These are phyloP conservation scores for Bidens hawaiensis DNA, from an alignment of 140 eudicot genomes.

Conservation along the genomic window DNA sequence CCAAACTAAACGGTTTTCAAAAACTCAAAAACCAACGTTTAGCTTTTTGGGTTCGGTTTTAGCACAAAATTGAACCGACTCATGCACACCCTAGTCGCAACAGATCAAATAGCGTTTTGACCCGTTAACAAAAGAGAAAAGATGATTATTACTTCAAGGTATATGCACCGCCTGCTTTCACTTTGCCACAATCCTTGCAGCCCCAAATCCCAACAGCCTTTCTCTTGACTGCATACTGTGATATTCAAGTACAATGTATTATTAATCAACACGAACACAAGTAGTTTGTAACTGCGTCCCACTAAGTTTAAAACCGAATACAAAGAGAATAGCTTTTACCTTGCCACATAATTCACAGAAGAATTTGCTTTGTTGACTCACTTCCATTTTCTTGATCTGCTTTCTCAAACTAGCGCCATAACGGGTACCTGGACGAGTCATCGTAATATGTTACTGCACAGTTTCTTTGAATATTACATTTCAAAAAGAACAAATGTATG, in stretches of 20 bases:
- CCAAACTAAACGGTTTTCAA: too few relatives aligned
- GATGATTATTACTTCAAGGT: constrained; percentile 47
- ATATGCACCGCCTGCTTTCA: constrained; percentile 51
- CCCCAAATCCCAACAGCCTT: constrained; percentile 88
- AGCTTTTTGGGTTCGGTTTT: too few relatives aligned
- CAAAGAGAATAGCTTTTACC: constrained; percentile 29
- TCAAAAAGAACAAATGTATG: background rate
- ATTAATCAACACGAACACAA: background rate
- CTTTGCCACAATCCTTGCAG: constrained; percentile 80
- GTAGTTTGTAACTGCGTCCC: background rate
- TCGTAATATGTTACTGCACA: background rate
- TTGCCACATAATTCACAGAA: constrained; percentile 81
- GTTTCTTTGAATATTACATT: background rate
- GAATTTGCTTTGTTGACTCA: constrained; percentile 72
- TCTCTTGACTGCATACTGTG: constrained; percentile 69
- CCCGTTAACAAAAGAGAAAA: background rate
- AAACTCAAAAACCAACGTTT: too few relatives aligned
- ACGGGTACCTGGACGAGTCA: constrained; percentile 53
- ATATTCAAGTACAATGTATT: background rate
- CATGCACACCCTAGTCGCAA: too few relatives aligned
- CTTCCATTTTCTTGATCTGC: constrained; percentile 86
- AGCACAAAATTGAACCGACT: too few relatives aligned
- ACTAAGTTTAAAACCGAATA: background rate
- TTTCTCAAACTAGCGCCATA: constrained; percentile 88
- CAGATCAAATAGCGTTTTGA: too few relatives aligned